These are phyloP conservation scores for Penicillium arizonense DNA, from an alignment of 495 filamentous ascomycete genomes.

Conservation along the genomic window DNA sequence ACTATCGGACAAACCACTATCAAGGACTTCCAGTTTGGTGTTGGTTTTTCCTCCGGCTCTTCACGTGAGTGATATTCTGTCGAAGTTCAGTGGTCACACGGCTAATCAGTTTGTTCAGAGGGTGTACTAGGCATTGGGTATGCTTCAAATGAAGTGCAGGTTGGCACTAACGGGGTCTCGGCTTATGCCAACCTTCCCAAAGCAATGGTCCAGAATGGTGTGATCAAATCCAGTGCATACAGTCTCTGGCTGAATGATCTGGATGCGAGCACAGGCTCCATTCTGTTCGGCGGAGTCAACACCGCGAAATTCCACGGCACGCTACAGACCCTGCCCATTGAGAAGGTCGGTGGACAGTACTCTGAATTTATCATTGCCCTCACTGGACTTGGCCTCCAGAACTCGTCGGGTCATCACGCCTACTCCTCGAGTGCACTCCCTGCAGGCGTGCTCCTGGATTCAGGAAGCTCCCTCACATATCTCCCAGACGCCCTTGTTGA, in stretches of 20 bases:
- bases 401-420: conserved; percentile 36
- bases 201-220: conserved; percentile 64
- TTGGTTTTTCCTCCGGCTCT: conserved; percentile 74
- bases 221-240: conserved; percentile 81
- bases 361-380: conserved; percentile 82
- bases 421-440: conserved; percentile 55
- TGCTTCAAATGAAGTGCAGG: conserved; percentile 73
- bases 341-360: conserved; percentile 55
- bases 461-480: conserved; percentile 88
- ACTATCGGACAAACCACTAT: conserved; percentile 62
- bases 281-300: conserved; percentile 92
- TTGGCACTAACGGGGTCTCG: conserved; percentile 53
- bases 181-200: conserved; percentile 79
- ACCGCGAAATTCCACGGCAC: conserved; percentile 70
- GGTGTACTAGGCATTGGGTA: conserved; percentile 96
- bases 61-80: conserved; percentile 22
- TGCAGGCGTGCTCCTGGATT: conserved; percentile 75
- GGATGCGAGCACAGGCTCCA: conserved; percentile 69
- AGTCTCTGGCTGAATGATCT: conserved; percentile 58
- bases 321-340: conserved; percentile 75
- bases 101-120: conserved; percentile 36
- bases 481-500: conserved; percentile 69
- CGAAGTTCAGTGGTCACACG: background rate
- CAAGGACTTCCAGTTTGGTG: conserved; percentile 74
- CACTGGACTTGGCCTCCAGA: conserved; percentile 57